Evolutionary conservation across 1,139 yeast genomes (phyloP).

Genomic region (Hanseniaspora uvarum): DNA sequence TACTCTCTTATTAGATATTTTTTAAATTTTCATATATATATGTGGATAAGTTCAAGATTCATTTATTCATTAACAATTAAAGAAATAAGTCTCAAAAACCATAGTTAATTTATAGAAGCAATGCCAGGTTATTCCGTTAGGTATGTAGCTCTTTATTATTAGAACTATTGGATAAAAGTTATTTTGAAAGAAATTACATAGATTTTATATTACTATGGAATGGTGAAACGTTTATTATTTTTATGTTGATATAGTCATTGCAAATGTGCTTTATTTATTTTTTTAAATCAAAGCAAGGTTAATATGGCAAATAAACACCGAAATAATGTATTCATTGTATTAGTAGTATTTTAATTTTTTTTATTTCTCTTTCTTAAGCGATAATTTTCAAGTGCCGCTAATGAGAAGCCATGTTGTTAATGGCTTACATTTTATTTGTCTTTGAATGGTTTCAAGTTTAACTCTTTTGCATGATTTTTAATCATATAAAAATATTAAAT

Average conservation of each 20-base stretch:
- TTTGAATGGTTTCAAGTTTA: constrained; percentile 11
- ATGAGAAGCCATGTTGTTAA: not conserved
- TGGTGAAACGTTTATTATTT: constrained; percentile 16
- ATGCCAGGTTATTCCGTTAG: constrained; percentile 98
- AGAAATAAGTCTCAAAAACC: not conserved
- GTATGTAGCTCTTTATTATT: constrained; percentile 42
- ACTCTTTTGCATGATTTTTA: not conserved
- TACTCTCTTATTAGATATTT: no score
- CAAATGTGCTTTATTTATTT: not conserved
- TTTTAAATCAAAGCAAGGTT: not conserved
- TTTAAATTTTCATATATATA: not conserved
- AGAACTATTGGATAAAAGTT: constrained; percentile 1
- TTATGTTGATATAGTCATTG: constrained; percentile 1
- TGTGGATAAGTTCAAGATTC: not conserved
- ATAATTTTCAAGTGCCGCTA: constrained; percentile 2
- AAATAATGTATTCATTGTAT: not conserved
- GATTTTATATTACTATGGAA: constrained; percentile 8
- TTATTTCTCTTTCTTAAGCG: not conserved
- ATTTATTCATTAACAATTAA: not conserved
- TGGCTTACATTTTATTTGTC: constrained; percentile 13
- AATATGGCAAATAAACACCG: not conserved
- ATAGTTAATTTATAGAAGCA: constrained; percentile 29
- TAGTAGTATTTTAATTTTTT: not conserved
- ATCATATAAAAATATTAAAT: constrained; percentile 5
- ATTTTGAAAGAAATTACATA: constrained; percentile 1